Base-by-base conservation (phyloP, 2,329 filamentous ascomycete species). In the Colletotrichum coccodes region DNA sequence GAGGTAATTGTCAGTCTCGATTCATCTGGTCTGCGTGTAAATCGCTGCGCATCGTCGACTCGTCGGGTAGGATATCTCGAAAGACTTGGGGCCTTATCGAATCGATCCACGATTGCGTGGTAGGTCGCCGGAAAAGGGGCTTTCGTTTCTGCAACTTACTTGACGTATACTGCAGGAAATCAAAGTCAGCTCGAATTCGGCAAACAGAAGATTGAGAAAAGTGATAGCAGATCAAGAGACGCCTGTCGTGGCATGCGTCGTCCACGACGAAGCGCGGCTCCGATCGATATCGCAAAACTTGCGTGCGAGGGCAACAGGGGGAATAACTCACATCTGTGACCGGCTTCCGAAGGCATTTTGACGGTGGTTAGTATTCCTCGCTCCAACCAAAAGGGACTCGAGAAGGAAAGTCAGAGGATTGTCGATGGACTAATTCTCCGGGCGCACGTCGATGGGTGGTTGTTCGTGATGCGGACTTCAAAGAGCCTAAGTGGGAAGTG, bases 271-370 rank as follows among this genome's bases (percentile, higher is more conserved):
- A 21, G 30, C 60, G 53, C 46, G 32, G 38, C 28, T 42, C 6
- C n/a, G 30, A 36, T 64, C 60, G 26, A 47, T 32, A 66, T 23
- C 26, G 58, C 58, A 42, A 53, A 54, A 64, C 14, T 30, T 16
- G n/a, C 21, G 26, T 59, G 32, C 16, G 32, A 23, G 21, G 47
- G 12, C 38, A 60, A 59, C 59, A 60, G 30, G 56, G 65, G 50
- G 71, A 72, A 71, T 73, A 75, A 93, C 93, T 93, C 86, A 95
- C 93, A 88, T 92, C 93, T 90, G 91, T 95, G 92, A 86, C 92
- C 92, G 82, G 91, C 88, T 90, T 94, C 92, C 82, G 92, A 91
- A 92, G 92, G 90, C 93, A 96, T 96, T 84, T 89, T 94, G 91
- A 86, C 85, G 85, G 82, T 78, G 74, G 83, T 78, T 77, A 77